Percentiles rank a stretch among this genome's conserved stretches.
phyloP scores from a whole-genome alignment of 345 rosid species.

The Melastoma malabathricum region DNA sequence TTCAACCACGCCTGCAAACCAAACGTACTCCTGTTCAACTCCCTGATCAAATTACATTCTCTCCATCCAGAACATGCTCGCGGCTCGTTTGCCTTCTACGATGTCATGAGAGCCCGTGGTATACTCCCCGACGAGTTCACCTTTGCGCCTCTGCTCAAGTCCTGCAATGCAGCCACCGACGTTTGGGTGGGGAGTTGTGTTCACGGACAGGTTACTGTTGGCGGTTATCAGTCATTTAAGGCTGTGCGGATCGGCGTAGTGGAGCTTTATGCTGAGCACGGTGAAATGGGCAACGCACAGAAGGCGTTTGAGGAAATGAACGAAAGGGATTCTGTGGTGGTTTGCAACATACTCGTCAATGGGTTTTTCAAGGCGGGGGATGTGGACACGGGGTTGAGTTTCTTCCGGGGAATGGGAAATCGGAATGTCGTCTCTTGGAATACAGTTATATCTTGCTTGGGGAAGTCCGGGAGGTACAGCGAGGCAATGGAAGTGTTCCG shows the following conservation, averaged over 20 bases:
- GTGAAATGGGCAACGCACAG: conserved; percentile 9
- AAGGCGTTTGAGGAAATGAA: conserved; percentile 9
- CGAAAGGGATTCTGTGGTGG: conserved; percentile 9
- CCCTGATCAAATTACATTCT: conserved; percentile 13
- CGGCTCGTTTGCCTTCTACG: conserved; percentile 4
- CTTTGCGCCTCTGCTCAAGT: conserved; percentile 8
- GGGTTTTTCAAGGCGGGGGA: conserved; percentile 11
- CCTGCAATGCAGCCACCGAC: conserved; percentile 4
- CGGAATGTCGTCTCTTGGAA: conserved; percentile 14
- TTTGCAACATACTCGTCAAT: conserved; percentile 12
- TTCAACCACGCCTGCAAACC: conserved; percentile 9
- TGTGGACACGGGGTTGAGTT: conserved; percentile 5
- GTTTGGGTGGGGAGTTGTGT: conserved; percentile 3
- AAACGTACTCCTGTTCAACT: conserved; percentile 12
- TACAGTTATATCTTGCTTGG: conserved; percentile 12
- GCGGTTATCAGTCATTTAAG: conserved; percentile 7
- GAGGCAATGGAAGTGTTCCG: conserved; percentile 8
- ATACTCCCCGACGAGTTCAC: conserved; percentile 15
- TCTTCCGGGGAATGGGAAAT: conserved; percentile 6
- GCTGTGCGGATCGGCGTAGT: conserved; percentile 11
- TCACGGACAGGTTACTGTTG: conserved; percentile 5
- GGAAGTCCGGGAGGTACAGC: conserved; percentile 10
- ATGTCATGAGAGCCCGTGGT: conserved; percentile 6
- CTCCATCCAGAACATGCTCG: conserved; percentile 5
- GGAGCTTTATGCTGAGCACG: conserved; percentile 7